Base-by-base conservation (phyloP, 208 protist species). In the Wallacemonas sp. region DNA sequence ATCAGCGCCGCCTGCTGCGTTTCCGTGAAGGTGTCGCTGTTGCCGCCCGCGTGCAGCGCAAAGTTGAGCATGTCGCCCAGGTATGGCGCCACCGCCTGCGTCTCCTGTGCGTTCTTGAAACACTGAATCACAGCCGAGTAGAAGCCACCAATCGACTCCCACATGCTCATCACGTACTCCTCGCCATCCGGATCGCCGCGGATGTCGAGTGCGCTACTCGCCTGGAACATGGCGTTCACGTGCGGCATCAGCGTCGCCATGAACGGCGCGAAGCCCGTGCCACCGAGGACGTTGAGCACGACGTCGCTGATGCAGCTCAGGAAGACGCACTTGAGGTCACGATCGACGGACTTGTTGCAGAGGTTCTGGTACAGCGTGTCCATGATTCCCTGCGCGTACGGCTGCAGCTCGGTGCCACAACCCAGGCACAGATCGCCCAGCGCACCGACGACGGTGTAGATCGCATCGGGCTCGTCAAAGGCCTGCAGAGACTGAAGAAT, bases 291-390 rank as follows among this genome's bases (percentile, higher is more conserved):
- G 57, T 97, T 94, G 6, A 99, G 65, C 3, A 97, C 96, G 41
- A 99, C 93, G 73, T 99, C 98, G 32, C 97, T 96, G 52, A 99
- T 92, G 78, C 87, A 95, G 34, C 80, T 78, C 36, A 99, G 64
- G 64, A 99, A 97, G 19, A 76, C 77, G 63, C 95, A 95, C 82
- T 99, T 99, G n/a, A 98, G 76, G 68, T 92, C 83, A 61, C 88
- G 83, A 60, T 98, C 83, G 9, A 98, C 68, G 19, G 91, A 62
- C 16, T 75, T 72, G 69, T 87, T 89, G 26, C 72, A 32, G 19
- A 97, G 74, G 63, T 90, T 89, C 21, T 69, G 63, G 38, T 98
- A 84, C 21, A 99, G 68, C 24, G 87, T 71, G 48, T 81, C 68
- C 61, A 99, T 90, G 54, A 98, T 73, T 12, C 79, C 72, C 32